Conservation (phyloP, 306 rosid species). For the Cicer chorassanicum region DNA sequence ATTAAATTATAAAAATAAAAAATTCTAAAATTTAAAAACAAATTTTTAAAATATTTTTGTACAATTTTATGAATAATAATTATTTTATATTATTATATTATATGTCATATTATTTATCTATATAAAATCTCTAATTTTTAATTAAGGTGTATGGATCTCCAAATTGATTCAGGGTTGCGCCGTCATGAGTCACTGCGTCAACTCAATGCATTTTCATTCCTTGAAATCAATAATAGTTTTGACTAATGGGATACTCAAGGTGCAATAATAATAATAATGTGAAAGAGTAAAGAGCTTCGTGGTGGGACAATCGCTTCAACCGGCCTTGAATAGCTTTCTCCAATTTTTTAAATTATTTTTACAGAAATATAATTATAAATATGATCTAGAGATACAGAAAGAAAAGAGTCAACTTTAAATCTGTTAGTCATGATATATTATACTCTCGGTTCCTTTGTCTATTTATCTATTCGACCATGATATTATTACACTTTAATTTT, state of each 20-base stretch:
- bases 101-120: too few relatives aligned
- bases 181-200: not conserved
- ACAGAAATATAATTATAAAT: not conserved
- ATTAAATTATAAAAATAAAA: too few relatives aligned
- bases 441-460: too few relatives aligned
- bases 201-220: not conserved
- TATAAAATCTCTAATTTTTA: too few relatives aligned
- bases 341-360: not conserved
- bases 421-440: not conserved
- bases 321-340: conserved; percentile 6
- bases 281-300: not conserved
- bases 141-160: not conserved
- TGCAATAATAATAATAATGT: not conserved
- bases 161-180: conserved; percentile 11
- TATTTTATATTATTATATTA: too few relatives aligned
- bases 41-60: too few relatives aligned
- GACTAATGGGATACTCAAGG: not conserved
- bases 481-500: too few relatives aligned
- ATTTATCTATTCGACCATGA: too few relatives aligned
- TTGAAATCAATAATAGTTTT: not conserved
- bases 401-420: not conserved
- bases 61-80: too few relatives aligned
- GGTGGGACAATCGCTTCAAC: conserved; percentile 8
- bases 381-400: not conserved
- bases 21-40: too few relatives aligned